Conservation (phyloP, 305 asterid species). For the Fraxinus angustifolia region DNA sequence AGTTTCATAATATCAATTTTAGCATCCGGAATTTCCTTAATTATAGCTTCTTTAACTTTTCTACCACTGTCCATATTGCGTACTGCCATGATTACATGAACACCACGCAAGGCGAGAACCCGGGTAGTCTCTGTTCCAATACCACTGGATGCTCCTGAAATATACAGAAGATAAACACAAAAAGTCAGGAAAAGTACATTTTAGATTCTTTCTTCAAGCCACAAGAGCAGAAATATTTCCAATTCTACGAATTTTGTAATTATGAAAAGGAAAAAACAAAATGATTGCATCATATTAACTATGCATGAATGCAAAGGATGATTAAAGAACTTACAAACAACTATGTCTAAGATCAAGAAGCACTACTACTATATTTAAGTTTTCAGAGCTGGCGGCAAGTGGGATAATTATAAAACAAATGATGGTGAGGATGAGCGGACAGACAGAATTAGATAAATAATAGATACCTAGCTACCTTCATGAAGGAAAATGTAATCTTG, state of each 20-base stretch:
- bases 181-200: neutral
- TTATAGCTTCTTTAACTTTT: slow-evolving; percentile 46
- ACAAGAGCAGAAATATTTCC: neutral
- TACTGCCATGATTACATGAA: slow-evolving; percentile 71
- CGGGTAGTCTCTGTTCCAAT: slow-evolving; percentile 71
- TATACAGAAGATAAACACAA: slow-evolving; percentile 4
- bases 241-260: neutral
- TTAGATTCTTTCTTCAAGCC: neutral
- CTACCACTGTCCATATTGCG: slow-evolving; percentile 49
- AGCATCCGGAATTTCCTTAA: slow-evolving; percentile 53
- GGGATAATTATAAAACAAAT: neutral
- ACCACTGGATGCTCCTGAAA: slow-evolving; percentile 89
- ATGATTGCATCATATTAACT: neutral
- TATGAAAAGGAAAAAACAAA: neutral
- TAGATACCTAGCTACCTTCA: neutral
- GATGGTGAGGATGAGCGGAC: neutral
- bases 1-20: slow-evolving; percentile 71
- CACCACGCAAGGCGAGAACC: slow-evolving; percentile 57
- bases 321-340: neutral
- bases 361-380: neutral
- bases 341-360: neutral
- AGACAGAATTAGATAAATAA: neutral
- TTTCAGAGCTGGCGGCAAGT: neutral
- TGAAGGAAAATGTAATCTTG: neutral
- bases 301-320: neutral